Evolutionary conservation across 2,329 filamentous ascomycete species (phyloP).

Genomic region (Botrytis porri): DNA sequence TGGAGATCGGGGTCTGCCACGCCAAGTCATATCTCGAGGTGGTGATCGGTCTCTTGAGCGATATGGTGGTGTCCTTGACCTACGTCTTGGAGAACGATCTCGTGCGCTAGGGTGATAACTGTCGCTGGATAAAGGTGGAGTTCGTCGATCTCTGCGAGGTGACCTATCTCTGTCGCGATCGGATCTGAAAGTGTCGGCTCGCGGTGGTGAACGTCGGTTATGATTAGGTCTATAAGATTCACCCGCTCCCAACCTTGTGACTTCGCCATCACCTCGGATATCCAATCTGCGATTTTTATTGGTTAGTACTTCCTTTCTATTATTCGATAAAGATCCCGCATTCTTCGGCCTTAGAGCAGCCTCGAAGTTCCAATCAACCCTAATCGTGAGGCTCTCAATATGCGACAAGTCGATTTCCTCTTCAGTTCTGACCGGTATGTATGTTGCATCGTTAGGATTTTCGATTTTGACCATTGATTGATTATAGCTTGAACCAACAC

Average conservation of each 20-base stretch:
- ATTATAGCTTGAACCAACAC: not conserved
- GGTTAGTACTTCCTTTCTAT: conserved; percentile 19
- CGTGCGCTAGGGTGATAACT: conserved; percentile 33
- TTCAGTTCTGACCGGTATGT: not conserved
- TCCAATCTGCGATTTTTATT: conserved; percentile 19
- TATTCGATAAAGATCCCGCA: not conserved
- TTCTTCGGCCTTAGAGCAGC: not conserved
- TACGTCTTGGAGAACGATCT: conserved; percentile 35
- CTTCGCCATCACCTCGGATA: conserved; percentile 37
- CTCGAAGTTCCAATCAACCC: not conserved
- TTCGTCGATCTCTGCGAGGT: conserved; percentile 30
- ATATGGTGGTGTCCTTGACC: conserved; percentile 35
- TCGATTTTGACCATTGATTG: not conserved
- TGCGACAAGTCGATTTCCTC: not conserved
- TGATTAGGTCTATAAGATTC: conserved; percentile 38
- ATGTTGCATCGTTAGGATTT: not conserved
- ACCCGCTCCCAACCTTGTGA: conserved; percentile 37
- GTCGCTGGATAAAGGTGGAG: conserved; percentile 33
- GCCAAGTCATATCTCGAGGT: conserved; percentile 29
- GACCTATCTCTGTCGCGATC: conserved; percentile 32
- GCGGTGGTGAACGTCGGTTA: conserved; percentile 33
- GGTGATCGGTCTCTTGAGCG: conserved; percentile 35
- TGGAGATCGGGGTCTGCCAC: conserved; percentile 33
- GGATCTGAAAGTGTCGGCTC: conserved; percentile 32
- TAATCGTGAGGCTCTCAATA: not conserved